Base-by-base conservation (phyloP, 495 filamentous ascomycete species). In the Hypoxylon subgilvum region DNA sequence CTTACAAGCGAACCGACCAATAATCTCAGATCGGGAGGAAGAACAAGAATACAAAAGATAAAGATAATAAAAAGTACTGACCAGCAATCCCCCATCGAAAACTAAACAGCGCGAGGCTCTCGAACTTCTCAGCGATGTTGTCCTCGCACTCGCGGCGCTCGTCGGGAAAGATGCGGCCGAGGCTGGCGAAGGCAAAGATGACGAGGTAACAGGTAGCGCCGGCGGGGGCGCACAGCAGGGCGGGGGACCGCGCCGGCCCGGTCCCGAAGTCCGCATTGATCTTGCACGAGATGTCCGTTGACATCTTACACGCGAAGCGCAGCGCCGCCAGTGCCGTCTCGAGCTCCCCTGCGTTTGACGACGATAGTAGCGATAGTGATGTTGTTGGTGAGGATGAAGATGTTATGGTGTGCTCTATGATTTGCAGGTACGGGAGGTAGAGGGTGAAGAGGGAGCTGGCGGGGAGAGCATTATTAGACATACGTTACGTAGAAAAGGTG, bases 231-330 rank as follows among this genome's bases (percentile, higher is more conserved):
- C 67, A 67, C 35, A 70, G 61, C 8, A 54, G 40, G 4, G 61
- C 65, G 0, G 67, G 67, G 0, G 57, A 65, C 16, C 51, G 47
- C 12, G 64, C n/a, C n/a, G n/a, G 55, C 30, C 56, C 52, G n/a
- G 47, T 9, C 13, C 43, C 61, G 51, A 52, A 69, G 38, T 57
- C 51, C 3, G 60, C 52, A 51, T 67, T 69, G 6, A 69, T 38
- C 57, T 69, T 69, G 35, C 67, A 69, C 36, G 57, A 65, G 19
- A 69, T 69, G 44, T 69, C 67, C 10, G 60, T 65, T 9, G 67
- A 69, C 67, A 69, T 67, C 43, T 67, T 62, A 51, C 67, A 69
- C n/a, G 67, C 67, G 51, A 69, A 69, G 14, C 61, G 64, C 6
- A 69, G 50, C 12, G 67, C 67, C 16, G 64, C 61, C 2, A 67